Percentiles rank a stretch among this genome's conserved stretches.
Conservation (phyloP, 352 stramenopile species). For the Globisporangium rhizosaccharum region DNA sequence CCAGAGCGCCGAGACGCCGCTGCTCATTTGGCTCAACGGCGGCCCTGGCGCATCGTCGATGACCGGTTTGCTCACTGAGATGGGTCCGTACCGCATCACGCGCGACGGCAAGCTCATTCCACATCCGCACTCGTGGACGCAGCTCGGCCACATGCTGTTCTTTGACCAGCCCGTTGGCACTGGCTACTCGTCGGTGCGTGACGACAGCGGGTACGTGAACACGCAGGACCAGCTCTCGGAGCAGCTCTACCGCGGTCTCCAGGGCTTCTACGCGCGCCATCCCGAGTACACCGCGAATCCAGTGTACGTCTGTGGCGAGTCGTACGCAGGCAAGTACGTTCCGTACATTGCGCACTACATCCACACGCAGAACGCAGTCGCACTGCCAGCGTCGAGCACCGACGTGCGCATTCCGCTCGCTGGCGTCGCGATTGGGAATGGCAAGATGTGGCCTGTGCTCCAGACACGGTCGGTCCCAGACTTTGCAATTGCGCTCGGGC, state of each 20-base stretch:
- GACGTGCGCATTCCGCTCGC: slow-evolving; percentile 70
- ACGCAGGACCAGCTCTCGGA: slow-evolving; percentile 60
- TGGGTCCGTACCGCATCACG: slow-evolving; percentile 71
- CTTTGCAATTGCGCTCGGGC: slow-evolving; percentile 69
- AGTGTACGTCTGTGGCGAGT: slow-evolving; percentile 86
- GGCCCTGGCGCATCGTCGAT: slow-evolving; percentile 76
- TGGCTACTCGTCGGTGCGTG: slow-evolving; percentile 67
- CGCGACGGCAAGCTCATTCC: slow-evolving; percentile 63
- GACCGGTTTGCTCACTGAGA: slow-evolving; percentile 71
- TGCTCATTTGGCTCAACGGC: slow-evolving; percentile 81
- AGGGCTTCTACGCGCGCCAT: slow-evolving; percentile 88
- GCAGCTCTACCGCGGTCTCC: slow-evolving; percentile 92
- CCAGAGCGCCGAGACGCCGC: slow-evolving; percentile 37
- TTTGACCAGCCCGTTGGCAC: slow-evolving; percentile 81
- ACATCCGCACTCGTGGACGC: slow-evolving; percentile 65
- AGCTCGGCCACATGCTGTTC: slow-evolving; percentile 80
- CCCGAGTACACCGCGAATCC: slow-evolving; percentile 65
- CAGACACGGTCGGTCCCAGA: slow-evolving; percentile 78
- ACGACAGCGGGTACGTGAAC: slow-evolving; percentile 66
- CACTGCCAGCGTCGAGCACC: slow-evolving; percentile 6
- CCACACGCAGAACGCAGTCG: slow-evolving; percentile 70
- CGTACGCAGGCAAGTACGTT: slow-evolving; percentile 97
- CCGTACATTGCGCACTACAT: slow-evolving; percentile 93
- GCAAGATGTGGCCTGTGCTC: slow-evolving; percentile 77
- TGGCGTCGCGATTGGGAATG: slow-evolving; percentile 90